These are phyloP conservation scores for Ogataea hybrid DNA, from an alignment of 1,139 yeast genomes.

Conservation along the genomic window DNA sequence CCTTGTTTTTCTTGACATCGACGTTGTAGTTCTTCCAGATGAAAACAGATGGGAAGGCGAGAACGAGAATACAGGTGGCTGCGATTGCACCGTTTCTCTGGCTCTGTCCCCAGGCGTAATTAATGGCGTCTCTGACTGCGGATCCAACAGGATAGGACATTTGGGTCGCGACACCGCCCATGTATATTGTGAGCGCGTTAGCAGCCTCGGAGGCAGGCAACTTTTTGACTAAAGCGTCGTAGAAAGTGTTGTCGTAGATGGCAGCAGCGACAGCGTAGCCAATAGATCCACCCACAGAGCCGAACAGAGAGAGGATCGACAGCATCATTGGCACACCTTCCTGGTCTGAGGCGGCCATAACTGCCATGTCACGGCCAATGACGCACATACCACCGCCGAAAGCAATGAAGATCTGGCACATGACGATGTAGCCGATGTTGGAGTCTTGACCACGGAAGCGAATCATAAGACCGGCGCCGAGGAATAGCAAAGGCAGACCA, in stretches of 20 bases:
- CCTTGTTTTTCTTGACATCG: constrained; percentile 18
- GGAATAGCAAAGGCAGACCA: constrained; percentile 31
- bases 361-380: constrained; percentile 32
- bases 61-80: constrained; percentile 17
- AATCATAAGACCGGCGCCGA: constrained; percentile 34
- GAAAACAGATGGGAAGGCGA: constrained; percentile 17
- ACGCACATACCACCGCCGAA: constrained; percentile 33
- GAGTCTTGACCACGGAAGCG: constrained; percentile 29
- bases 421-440: constrained; percentile 30
- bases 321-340: constrained; percentile 30
- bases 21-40: constrained; percentile 23
- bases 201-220: constrained; percentile 17
- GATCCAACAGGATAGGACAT: constrained; percentile 20
- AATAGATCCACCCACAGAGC: constrained; percentile 32
- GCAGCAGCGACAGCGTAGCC: constrained; percentile 33
- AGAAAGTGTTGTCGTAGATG: constrained; percentile 30
- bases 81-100: constrained; percentile 20
- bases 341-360: constrained; percentile 28
- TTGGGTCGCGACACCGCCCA: constrained; percentile 21
- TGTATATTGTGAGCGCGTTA: constrained; percentile 11
- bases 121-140: constrained; percentile 18
- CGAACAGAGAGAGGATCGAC: constrained; percentile 25
- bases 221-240: constrained; percentile 14
- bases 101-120: constrained; percentile 21
- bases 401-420: constrained; percentile 19